phyloP scores from a whole-genome alignment of 176 grass and related monocot genomes.

The Saccharum officinarum region DNA sequence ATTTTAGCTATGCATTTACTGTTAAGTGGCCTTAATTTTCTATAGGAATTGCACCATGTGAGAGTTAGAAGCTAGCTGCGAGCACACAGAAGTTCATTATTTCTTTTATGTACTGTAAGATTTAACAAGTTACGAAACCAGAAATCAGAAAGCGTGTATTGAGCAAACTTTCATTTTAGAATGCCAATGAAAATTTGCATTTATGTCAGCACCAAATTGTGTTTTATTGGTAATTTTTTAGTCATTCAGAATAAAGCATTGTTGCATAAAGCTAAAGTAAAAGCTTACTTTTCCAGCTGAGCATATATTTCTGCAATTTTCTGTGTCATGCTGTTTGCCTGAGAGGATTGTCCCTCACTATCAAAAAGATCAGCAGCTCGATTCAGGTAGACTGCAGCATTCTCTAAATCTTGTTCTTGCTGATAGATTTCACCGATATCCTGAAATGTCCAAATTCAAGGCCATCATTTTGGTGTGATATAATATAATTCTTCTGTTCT shows the following conservation, averaged over 20 bases:
- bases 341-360: constrained; percentile 78
- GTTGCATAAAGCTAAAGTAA: neutral
- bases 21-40: neutral
- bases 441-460: constrained; percentile 52
- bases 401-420: constrained; percentile 84
- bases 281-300: constrained; percentile 85
- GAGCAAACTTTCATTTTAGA: neutral
- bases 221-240: neutral
- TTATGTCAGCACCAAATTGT: neutral
- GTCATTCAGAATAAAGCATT: neutral
- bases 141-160: neutral
- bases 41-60: neutral
- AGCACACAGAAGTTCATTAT: neutral
- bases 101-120: neutral
- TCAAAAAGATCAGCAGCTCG: constrained; percentile 83
- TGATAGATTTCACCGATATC: constrained; percentile 91
- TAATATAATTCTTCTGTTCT: neutral
- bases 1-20: neutral
- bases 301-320: constrained; percentile 89
- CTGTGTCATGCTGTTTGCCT: constrained; percentile 70
- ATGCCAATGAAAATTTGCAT: neutral
- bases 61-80: neutral
- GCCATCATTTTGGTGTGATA: neutral
- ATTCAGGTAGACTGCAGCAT: constrained; percentile 71
- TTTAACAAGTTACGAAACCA: neutral